phyloP scores from a whole-genome alignment of 148 eudicot species.

The Chenopodium album region DNA sequence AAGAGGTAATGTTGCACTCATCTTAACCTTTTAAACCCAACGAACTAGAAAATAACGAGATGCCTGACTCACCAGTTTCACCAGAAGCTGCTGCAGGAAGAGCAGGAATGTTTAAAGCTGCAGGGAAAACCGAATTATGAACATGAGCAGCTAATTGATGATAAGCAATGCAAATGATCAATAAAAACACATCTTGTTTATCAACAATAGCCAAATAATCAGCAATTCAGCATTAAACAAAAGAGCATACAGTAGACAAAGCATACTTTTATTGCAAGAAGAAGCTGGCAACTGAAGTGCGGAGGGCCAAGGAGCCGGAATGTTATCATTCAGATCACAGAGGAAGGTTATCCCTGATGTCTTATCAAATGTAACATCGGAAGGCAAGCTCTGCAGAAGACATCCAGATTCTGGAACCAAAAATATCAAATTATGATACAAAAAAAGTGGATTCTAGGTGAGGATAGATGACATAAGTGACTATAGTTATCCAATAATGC shows the following conservation, averaged over 20 bases:
- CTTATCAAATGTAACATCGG: slow-evolving; percentile 73
- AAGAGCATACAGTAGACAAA: slow-evolving; percentile 2
- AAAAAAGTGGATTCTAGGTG: neutral
- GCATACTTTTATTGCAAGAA: slow-evolving; percentile 84
- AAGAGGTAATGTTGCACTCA: neutral
- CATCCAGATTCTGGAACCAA: slow-evolving; percentile 69
- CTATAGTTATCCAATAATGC: neutral
- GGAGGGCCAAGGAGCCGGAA: slow-evolving; percentile 97
- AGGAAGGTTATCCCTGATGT: slow-evolving; percentile 75
- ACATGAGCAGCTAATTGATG: slow-evolving; percentile 13
- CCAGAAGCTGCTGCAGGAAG: slow-evolving; percentile 96
- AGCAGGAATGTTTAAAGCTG: slow-evolving; percentile 81
- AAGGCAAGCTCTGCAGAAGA: slow-evolving; percentile 92
- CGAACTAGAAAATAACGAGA: neutral
- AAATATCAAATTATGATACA: neutral
- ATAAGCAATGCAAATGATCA: neutral
- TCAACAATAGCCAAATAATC: neutral
- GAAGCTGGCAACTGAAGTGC: slow-evolving; percentile 62
- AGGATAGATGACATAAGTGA: neutral
- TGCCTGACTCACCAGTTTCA: slow-evolving; percentile 52
- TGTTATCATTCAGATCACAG: slow-evolving; percentile 96
- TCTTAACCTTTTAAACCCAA: neutral
- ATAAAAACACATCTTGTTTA: neutral
- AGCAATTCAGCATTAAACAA: neutral
- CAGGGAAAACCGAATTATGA: slow-evolving; percentile 22